Evolutionary conservation across 2,329 filamentous ascomycete genomes (phyloP), one percentile per base, ranked within the genome.

Genomic region (Beauveria medogensis): DNA sequence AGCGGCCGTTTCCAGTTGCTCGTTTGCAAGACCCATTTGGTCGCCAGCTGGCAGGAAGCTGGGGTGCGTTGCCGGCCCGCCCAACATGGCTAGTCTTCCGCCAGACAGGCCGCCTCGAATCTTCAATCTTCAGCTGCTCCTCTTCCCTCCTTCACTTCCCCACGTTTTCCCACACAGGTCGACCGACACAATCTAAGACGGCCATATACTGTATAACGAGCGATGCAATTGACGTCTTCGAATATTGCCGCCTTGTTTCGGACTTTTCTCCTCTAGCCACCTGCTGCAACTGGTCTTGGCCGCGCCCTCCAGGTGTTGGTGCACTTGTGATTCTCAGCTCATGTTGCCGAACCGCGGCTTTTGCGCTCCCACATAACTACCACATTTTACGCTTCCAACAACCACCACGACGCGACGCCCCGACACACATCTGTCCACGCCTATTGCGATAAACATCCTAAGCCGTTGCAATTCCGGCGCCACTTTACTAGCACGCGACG

Each of bases 61-160:
- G 47, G 47, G 26, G n/a, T 55, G 51, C 22, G 16, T 9, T 28
- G 52, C 37, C 20, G 34, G 52, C 24, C 52, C 52, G 34, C 52
- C 37, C 40, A 40, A 24, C 53, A 37, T 14, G 34, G 30, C 30
- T 34, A 34, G 30, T 14, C 30, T 34, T 14, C 30, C 30, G 30
- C 30, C 30, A 34, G 30, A 34, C 30, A 44, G 40, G 16, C 30
- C 20, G 12, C 14, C 18, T 30, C 10, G n/a, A 40, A 34, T 28
- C 20, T 50, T 20, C 30, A n/a, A 58, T 52, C 48, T 59, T 59
- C 56, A 59, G 48, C 56, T 59, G 56, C 47, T 47, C 57, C 46
- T 53, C 34, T 43, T 41, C 43, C 22, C 52, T 50, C 50, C 51
- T 52, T 56, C 59, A 61, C 41, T 58, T 56, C 46, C 59, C 50